Conservation (phyloP, 148 eudicot genomes). For the Dysphania ambrosioides region DNA sequence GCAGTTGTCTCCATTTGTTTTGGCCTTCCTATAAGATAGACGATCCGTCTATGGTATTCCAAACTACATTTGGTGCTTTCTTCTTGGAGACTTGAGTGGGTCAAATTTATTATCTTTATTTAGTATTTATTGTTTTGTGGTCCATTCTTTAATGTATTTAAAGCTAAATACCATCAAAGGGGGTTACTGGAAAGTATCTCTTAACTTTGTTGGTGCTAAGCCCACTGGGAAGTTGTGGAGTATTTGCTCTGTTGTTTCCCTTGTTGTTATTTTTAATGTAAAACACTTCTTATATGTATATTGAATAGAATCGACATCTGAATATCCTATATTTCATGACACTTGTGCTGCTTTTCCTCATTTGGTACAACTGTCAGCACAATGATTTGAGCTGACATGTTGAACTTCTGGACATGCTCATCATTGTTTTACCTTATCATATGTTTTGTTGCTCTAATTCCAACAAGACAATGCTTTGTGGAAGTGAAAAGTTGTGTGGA, state of each 20-base stretch:
- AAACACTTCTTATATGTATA: neutral
- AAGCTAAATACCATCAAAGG: neutral
- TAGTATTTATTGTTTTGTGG: neutral
- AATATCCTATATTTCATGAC: neutral
- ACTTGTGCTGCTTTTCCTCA: neutral
- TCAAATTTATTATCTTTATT: neutral
- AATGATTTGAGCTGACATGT: neutral
- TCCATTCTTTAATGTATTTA: neutral
- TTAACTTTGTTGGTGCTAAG: neutral
- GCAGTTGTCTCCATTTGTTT: too few relatives aligned
- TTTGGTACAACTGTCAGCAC: neutral
- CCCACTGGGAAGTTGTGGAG: neutral
- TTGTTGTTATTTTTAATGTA: neutral
- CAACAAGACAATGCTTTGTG: neutral
- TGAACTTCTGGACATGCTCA: neutral
- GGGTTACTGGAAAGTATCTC: neutral
- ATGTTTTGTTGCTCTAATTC: neutral
- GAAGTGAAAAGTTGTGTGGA: neutral
- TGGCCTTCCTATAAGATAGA: too few relatives aligned
- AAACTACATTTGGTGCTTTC: too few relatives aligned
- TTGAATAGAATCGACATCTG: neutral
- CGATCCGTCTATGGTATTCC: too few relatives aligned
- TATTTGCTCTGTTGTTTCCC: too few relatives aligned
- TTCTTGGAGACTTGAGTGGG: neutral
- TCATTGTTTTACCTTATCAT: too few relatives aligned